phyloP scores from a whole-genome alignment of 441 rosid species.

The Brassica balearica region DNA sequence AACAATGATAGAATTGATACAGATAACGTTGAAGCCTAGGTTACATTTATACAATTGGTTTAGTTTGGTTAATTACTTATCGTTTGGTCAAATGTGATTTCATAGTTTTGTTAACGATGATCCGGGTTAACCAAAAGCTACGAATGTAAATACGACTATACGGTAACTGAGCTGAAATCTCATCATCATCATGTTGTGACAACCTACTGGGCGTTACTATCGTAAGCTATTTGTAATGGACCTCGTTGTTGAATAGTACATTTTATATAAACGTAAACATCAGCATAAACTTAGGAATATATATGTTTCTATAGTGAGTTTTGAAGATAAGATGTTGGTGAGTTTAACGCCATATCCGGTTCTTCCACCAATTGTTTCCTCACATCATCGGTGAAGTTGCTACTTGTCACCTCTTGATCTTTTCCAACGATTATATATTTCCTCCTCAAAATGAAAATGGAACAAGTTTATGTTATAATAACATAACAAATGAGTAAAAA shows the following conservation, averaged over 20 bases:
- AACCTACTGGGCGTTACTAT: background rate
- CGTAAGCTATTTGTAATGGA: background rate
- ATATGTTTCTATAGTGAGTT: too few relatives aligned
- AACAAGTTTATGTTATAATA: too few relatives aligned
- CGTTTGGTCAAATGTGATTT: background rate
- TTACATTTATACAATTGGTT: background rate
- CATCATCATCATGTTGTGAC: background rate
- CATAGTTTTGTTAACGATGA: background rate
- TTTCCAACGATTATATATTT: too few relatives aligned
- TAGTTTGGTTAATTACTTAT: background rate
- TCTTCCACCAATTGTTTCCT: too few relatives aligned
- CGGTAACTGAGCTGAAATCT: background rate
- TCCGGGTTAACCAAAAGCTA: background rate
- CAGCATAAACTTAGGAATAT: background rate
- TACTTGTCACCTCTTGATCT: too few relatives aligned
- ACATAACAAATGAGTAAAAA: too few relatives aligned
- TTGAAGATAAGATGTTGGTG: too few relatives aligned
- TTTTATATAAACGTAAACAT: background rate
- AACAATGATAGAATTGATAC: background rate
- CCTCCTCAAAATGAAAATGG: too few relatives aligned
- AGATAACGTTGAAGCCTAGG: background rate
- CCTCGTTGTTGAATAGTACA: background rate
- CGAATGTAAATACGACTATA: background rate
- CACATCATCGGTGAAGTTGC: too few relatives aligned
- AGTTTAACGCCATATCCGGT: too few relatives aligned